Evolutionary conservation across 106 monocot genomes (phyloP).

Genomic region (Iris macrosiphon): DNA sequence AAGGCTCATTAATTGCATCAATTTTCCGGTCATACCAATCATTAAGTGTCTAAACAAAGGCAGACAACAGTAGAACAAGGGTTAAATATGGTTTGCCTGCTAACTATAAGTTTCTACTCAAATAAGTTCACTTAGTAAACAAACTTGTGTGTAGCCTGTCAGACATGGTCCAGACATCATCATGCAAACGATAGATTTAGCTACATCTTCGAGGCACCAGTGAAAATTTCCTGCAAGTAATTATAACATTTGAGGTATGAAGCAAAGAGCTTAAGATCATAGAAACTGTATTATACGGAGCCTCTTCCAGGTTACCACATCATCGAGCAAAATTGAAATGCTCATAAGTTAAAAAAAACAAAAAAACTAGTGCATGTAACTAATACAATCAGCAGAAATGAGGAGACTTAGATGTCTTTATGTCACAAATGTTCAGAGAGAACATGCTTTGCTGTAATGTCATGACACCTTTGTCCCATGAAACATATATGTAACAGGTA

Average conservation of each 20-base stretch:
- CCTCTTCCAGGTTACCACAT: too few relatives aligned
- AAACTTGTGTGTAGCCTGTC: constrained; percentile 84
- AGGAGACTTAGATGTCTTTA: too few relatives aligned
- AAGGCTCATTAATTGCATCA: constrained; percentile 90
- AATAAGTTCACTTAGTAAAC: not conserved
- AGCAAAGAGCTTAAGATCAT: not conserved
- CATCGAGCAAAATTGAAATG: too few relatives aligned
- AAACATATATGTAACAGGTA: too few relatives aligned
- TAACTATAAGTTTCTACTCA: not conserved
- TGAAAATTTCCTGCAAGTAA: constrained; percentile 89
- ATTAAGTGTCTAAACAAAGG: constrained; percentile 61
- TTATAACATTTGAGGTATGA: too few relatives aligned
- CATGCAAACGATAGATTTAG: constrained; percentile 90
- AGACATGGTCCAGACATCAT: constrained; percentile 88
- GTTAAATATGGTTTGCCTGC: not conserved
- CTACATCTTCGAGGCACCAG: constrained; percentile 86
- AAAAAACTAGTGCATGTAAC: too few relatives aligned
- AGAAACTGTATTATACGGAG: too few relatives aligned
- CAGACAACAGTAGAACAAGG: not conserved
- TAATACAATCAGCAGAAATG: too few relatives aligned
- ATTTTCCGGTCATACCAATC: constrained; percentile 95
- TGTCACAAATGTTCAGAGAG: too few relatives aligned
- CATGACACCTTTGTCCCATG: too few relatives aligned
- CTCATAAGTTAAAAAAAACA: too few relatives aligned
- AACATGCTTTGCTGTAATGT: too few relatives aligned